Conservation (phyloP, 78 protist species). For the Protostelium mycophagum region DNA sequence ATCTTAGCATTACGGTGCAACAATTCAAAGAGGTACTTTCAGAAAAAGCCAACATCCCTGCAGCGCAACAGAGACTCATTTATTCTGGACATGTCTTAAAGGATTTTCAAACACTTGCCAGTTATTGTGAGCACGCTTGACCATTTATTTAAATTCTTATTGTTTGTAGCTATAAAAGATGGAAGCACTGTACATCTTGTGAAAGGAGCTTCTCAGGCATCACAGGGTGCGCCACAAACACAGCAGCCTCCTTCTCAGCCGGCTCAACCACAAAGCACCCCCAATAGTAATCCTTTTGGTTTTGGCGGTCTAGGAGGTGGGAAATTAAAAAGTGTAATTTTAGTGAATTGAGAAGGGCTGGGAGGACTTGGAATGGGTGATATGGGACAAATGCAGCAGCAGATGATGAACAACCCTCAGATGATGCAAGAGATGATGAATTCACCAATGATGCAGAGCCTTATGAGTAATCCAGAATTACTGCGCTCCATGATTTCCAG, state of each 20-base stretch:
- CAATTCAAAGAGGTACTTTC: conserved; percentile 38
- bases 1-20: conserved; percentile 26
- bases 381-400: conserved; percentile 17
- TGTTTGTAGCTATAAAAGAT: conserved; percentile 49
- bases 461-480: conserved; percentile 76
- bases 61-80: conserved; percentile 80
- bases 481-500: conserved; percentile 57
- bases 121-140: neutral
- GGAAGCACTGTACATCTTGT: conserved; percentile 84
- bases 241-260: conserved; percentile 44
- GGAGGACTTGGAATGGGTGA: conserved; percentile 34
- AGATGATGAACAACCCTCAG: conserved; percentile 33
- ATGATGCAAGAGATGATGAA: conserved; percentile 74
- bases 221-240: conserved; percentile 36
- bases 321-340: too few species aligned
- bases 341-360: too few species aligned
- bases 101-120: conserved; percentile 66
- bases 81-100: conserved; percentile 82
- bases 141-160: neutral
- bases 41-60: conserved; percentile 40
- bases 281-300: neutral
- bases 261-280: conserved; percentile 4
- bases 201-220: conserved; percentile 28
- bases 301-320: neutral
- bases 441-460: conserved; percentile 56